Conservation (phyloP, 768 basidiomycete species). For the Auricularia cornea region DNA sequence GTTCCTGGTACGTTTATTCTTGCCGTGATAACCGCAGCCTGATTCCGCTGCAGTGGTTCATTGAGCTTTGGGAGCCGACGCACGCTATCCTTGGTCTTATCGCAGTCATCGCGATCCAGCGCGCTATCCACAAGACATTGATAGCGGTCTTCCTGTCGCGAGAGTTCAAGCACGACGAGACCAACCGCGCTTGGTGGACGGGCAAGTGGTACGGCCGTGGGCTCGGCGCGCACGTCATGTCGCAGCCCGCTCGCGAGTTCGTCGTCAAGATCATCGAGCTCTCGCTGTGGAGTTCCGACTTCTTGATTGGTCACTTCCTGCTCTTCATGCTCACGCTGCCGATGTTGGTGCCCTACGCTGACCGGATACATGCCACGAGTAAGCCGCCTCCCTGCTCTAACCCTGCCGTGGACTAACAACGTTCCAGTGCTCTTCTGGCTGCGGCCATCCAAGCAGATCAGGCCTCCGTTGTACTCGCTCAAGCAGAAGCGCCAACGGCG, state of each 20-base stretch:
- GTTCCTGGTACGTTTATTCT: constrained; percentile 61
- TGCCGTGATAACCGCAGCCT: constrained; percentile 10
- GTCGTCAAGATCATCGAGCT: constrained; percentile 97
- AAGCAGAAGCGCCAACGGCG: constrained; percentile 86
- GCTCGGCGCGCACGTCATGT: constrained; percentile 83
- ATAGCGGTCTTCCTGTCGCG: constrained; percentile 92
- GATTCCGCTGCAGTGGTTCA: constrained; percentile 65
- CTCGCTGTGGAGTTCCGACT: constrained; percentile 91
- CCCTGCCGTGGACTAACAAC: constrained; percentile 4
- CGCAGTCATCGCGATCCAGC: constrained; percentile 83
- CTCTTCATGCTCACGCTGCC: constrained; percentile 88
- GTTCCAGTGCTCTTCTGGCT: constrained; percentile 58
- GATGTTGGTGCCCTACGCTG: constrained; percentile 82
- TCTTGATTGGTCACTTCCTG: constrained; percentile 78
- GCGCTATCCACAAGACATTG: constrained; percentile 86
- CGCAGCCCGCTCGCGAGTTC: constrained; percentile 96
- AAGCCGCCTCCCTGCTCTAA: constrained; percentile 26
- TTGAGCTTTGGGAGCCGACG: constrained; percentile 84
- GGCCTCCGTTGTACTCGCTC: constrained; percentile 81
- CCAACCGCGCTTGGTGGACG: constrained; percentile 99
- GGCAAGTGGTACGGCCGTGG: constrained; percentile 96
- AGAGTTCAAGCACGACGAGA: constrained; percentile 99
- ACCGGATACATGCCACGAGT: constrained; percentile 86
- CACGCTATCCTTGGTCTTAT: constrained; percentile 93
- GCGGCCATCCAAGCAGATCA: constrained; percentile 88